Base-by-base conservation (phyloP, 345 rosid genomes). In the Hypericum androsaemum region DNA sequence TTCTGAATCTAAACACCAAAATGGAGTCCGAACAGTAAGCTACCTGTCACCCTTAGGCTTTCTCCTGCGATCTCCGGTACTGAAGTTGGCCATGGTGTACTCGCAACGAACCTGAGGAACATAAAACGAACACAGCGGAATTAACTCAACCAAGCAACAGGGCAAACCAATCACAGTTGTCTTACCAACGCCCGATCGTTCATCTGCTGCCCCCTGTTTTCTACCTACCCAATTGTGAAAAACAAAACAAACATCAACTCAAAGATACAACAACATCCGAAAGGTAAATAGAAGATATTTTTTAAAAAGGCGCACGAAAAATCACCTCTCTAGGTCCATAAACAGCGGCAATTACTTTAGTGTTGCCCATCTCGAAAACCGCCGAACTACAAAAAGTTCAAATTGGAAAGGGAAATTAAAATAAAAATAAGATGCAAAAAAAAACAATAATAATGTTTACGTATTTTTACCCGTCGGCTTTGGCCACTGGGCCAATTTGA, bases 11-110 rank as follows among this genome's bases (percentile, higher is more conserved):
- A 22, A 22, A 22, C 32, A 53, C 15, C 37, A 36, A 37, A 16
- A 0, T 28, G 15, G 11, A 52, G 8, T 16, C 7, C 12, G 13
- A 16, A 61, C 46, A 16, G 22, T 6, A 15, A 10, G 10, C 41
- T 57, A 83, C 95, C 95, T 80, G 66, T 92, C 97, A 17, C 84
- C 82, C 71, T 83, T 88, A 35, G 87, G 94, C 69, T 81, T 85
- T 70, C 96, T 77, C 77, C 67, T 71, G 50, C 89, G 85, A 75
- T 87, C 96, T 64, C 96, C 92, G 2, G 89, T 81, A 57, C 95
- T 87, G 59, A 90, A 90, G 70, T 84, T 89, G 71, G 98, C 95
- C 98, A 87, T 90, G 62, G 80, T 82, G 59, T 90, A 90, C 77
- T 87, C 94, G 43, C 98, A 90, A 5, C 80, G 75, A 47, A 90